Conservation (phyloP, 176 grass and related monocot genomes). For the Microstegium vimineum region DNA sequence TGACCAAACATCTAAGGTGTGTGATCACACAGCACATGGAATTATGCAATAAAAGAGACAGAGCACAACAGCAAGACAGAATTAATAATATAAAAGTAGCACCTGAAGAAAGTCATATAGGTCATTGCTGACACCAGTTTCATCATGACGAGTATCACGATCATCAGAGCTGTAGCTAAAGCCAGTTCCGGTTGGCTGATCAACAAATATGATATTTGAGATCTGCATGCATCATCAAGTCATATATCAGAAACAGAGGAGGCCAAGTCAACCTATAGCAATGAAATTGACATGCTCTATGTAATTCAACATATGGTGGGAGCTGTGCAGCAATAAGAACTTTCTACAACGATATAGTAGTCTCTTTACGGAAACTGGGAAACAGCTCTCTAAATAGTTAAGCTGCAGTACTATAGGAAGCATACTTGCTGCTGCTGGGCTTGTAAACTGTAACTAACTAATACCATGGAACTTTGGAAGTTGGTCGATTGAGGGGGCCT, state of each 20-base stretch:
- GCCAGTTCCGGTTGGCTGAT: slow-evolving; percentile 88
- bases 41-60: neutral
- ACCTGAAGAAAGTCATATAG: slow-evolving; percentile 93
- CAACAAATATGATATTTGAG: slow-evolving; percentile 90
- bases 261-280: neutral
- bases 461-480: neutral
- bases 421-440: neutral
- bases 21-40: neutral
- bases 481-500: neutral
- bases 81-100: neutral
- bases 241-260: neutral
- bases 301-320: neutral
- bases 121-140: slow-evolving; percentile 75
- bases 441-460: neutral
- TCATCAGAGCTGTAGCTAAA: slow-evolving; percentile 87
- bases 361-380: neutral
- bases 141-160: slow-evolving; percentile 78
- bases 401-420: neutral
- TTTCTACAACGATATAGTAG: neutral
- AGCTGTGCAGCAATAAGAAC: neutral
- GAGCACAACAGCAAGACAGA: neutral
- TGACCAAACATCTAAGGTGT: neutral
- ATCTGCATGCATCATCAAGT: slow-evolving; percentile 39
- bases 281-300: neutral
- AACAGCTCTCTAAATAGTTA: neutral